Base-by-base conservation (phyloP, 257 asterid species). In the Mitragyna speciosa region DNA sequence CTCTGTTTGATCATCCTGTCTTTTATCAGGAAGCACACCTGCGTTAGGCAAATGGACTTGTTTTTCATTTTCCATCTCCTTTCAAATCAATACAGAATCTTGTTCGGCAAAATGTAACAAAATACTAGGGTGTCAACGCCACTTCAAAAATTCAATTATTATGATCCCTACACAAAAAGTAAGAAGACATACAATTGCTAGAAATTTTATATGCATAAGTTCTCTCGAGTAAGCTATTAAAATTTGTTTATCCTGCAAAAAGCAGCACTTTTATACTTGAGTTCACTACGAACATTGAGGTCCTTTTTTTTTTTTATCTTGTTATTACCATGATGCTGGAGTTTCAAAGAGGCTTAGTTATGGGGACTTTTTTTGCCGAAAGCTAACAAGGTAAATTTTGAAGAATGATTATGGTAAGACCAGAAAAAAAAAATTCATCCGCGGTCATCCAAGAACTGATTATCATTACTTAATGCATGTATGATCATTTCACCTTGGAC, bases 1-100 rank as follows among this genome's bases (percentile, higher is more conserved):
- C 66, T 91, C 94, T 16, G 48, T 67, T 67, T 85, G 84, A 54
- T 92, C 97, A 82, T 90, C 95, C 16, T 87, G 92, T 67, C 92
- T 86, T 82, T 95, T 80, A 76, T 93, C 98, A 51, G 89, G 92
- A 70, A 88, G 86, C 71, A 92, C 86, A 70, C 97, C 98, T 94
- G 91, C 85, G 82, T 45, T 30, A 24, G 12, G 7, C 52, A 72
- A 15, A 41, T 39, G 5, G 6, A 26, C 20, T 19, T 16, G 2
- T 0, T 45, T 45, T 45, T 45, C 49, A 45, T 45, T 45, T 45
- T 9, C 11, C 0, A 45, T 45, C 49, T 45, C 8, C 49, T 45
- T 45, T 45, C 30, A 6, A 11, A 19, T 16, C 39, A 56, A 45
- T n/a, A 41, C 17, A 22, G 33, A 39, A 68, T 49, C 16, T 47